Evolutionary conservation across 495 filamentous ascomycete species (phyloP), one percentile per base, ranked within the genome.

Genomic region (Penicillium steckii): DNA sequence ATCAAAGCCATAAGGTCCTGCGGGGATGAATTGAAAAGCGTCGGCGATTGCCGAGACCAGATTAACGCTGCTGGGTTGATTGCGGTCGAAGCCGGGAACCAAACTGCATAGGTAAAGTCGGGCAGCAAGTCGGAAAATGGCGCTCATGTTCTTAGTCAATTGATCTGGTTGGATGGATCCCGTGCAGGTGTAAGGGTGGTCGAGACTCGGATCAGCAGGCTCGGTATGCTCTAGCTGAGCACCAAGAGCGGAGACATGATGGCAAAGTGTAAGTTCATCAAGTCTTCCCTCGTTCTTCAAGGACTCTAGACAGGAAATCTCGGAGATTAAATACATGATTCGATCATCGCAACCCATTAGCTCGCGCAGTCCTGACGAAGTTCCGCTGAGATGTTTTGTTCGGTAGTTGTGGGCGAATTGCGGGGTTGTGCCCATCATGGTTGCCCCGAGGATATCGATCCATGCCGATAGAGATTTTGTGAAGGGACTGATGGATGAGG

Each of bases 331-430:
- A 65, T 96, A 98, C 94, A 98, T 97, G 62, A 98, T 84, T 19
- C 86, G 84, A 73, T 98, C 94, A 50, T 98, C 94, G 69, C 94
- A 98, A 49, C 94, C 94, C 94, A 97, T 98, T 9, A 98, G 79
- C 66, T 97, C 94, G 30, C 85, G 84, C 18, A 98, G 76, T 3
- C 94, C 94, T 17, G 86, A 83, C 29, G 86, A 81, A 9, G 82
- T 77, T 1, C 80, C 73, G 49, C 79, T 85, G 10, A 95, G 79
- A 64, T 96, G 89, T 77, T 97, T 95, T 55, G 90, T 80, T 26
- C 94, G 87, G 65, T 98, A 98, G 10, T 86, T 87, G 66, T 96
- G 88, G 8, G 94, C 91, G 61, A 97, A 97, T 29, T 80, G 77
- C 2, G 94, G 94, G 0, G 90, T 86, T 26, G 83, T 80, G 15